phyloP scores from a whole-genome alignment of 345 rosid species.

The Jatropha curcas region DNA sequence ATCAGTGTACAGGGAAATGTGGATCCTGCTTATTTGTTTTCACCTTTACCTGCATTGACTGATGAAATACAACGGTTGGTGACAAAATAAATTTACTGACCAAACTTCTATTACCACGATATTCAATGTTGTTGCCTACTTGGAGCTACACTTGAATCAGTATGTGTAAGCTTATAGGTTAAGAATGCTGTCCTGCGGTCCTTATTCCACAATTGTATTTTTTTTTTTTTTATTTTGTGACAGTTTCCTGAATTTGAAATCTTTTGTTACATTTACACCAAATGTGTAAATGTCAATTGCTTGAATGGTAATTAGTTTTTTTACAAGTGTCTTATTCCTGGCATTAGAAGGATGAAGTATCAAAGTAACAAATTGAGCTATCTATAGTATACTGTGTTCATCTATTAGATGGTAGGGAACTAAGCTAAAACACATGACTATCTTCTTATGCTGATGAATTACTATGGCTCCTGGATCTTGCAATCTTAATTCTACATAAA shows the following conservation, averaged over 20 bases:
- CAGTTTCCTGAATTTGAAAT: not conserved
- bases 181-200: not conserved
- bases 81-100: not conserved
- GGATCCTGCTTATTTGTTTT: constrained; percentile 82
- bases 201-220: not conserved
- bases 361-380: not conserved
- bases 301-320: constrained; percentile 5
- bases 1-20: constrained; percentile 88
- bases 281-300: not conserved
- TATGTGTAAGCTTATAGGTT: not conserved
- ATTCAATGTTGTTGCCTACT: not conserved
- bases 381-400: not conserved
- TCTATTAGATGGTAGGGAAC: not conserved
- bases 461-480: constrained; percentile 11
- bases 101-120: not conserved
- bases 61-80: constrained; percentile 73
- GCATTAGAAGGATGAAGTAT: not conserved
- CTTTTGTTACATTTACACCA: not conserved
- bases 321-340: not conserved
- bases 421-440: no score
- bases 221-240: not conserved
- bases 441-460: constrained; percentile 1
- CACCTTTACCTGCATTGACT: constrained; percentile 73
- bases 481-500: not conserved
- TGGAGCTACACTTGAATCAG: not conserved